Percentiles rank a stretch among this genome's conserved stretches.
These are phyloP conservation scores for Leccinum longicurvipes DNA, from an alignment of 768 basidiomycete genomes.

Conservation along the genomic window DNA sequence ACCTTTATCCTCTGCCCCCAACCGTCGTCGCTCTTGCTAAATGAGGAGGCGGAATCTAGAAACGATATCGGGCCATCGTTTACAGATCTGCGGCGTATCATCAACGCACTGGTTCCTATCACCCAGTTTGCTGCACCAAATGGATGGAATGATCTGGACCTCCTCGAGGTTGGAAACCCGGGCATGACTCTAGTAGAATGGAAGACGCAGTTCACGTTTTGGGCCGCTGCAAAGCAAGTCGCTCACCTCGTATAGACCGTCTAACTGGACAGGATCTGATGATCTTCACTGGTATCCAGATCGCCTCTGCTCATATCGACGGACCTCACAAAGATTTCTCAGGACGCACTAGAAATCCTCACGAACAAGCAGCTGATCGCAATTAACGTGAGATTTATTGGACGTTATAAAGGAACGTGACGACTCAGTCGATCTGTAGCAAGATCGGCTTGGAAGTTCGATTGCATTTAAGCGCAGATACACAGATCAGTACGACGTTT, in stretches of 20 bases:
- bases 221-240: constrained; percentile 12
- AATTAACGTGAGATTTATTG: constrained; percentile 1
- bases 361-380: constrained; percentile 4
- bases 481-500: constrained; percentile 9
- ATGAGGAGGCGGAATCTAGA: neutral
- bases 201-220: constrained; percentile 11
- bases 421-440: neutral
- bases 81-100: constrained; percentile 8
- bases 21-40: neutral
- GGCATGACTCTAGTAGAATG: constrained; percentile 33
- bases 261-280: neutral
- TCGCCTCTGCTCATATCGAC: constrained; percentile 14
- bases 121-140: constrained; percentile 47
- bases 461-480: constrained; percentile 8
- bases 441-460: constrained; percentile 3
- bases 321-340: constrained; percentile 4
- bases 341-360: constrained; percentile 4
- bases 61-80: constrained; percentile 12
- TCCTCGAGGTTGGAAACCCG: constrained; percentile 52
- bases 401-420: neutral
- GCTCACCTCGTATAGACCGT: neutral
- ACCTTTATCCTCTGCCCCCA: neutral
- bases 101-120: constrained; percentile 38
- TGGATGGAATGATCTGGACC: constrained; percentile 50
- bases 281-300: neutral